phyloP scores from a whole-genome alignment of 2,329 filamentous ascomycete species.

The Keithomyces neogunnii region DNA sequence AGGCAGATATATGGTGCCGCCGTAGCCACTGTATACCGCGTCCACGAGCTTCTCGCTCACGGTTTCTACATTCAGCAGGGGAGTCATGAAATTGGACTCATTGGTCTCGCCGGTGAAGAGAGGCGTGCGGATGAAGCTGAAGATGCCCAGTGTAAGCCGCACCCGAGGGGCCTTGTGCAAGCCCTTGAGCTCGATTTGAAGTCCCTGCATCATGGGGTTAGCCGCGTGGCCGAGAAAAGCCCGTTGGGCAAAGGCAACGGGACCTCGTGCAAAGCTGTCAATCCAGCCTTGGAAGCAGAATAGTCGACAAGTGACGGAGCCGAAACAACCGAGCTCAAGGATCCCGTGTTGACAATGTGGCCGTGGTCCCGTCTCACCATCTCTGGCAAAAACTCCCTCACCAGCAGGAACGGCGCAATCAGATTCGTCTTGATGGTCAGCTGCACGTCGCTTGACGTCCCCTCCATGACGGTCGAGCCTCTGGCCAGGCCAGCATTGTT shows the following conservation, averaged over 20 bases:
- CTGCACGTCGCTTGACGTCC: slow-evolving; percentile 19
- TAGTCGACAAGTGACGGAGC: slow-evolving; percentile 53
- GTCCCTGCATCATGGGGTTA: slow-evolving; percentile 10
- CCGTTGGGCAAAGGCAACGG: not conserved
- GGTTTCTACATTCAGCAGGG: slow-evolving; percentile 23
- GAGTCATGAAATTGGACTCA: slow-evolving; percentile 19
- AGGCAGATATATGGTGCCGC: slow-evolving; percentile 20
- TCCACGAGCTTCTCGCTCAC: slow-evolving; percentile 20
- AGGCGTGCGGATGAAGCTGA: slow-evolving; percentile 24
- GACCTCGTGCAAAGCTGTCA: slow-evolving; percentile 20
- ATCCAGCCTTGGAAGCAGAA: slow-evolving; percentile 40
- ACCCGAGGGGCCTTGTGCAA: slow-evolving; percentile 20
- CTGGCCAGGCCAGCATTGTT: slow-evolving; percentile 26
- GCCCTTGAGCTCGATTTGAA: slow-evolving; percentile 22
- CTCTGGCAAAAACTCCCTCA: slow-evolving; percentile 49
- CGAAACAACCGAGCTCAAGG: slow-evolving; percentile 44
- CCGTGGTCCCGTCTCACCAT: slow-evolving; percentile 53
- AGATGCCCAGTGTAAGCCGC: slow-evolving; percentile 19
- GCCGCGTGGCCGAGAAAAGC: slow-evolving; percentile 11
- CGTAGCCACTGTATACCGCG: slow-evolving; percentile 21
- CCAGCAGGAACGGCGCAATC: slow-evolving; percentile 49
- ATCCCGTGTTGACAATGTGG: slow-evolving; percentile 55
- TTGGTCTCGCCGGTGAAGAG: slow-evolving; percentile 17
- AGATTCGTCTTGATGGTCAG: slow-evolving; percentile 37
- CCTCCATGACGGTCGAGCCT: slow-evolving; percentile 19